Evolutionary conservation across 2,329 filamentous ascomycete genomes (phyloP).

Genomic region (Rhynchosporium agropyri): DNA sequence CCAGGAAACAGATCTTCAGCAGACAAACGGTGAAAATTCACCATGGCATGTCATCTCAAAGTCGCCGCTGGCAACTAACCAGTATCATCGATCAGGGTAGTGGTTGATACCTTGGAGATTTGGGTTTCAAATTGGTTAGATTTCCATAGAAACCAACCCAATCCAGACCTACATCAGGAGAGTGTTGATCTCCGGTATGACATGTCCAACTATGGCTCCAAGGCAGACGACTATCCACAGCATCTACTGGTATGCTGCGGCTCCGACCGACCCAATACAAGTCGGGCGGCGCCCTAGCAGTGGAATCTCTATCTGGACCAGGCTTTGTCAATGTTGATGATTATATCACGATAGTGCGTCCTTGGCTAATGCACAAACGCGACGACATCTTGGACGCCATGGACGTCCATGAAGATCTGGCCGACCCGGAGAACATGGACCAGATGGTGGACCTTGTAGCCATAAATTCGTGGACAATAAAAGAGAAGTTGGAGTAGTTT

Average conservation of each 20-base stretch:
- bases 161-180: conserved; percentile 20
- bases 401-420: too few relatives aligned
- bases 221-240: conserved; percentile 35
- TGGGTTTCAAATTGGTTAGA: conserved; percentile 37
- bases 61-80: conserved; percentile 38
- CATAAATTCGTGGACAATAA: too few relatives aligned
- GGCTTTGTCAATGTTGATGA: conserved; percentile 39
- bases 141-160: conserved; percentile 31
- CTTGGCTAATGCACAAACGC: conserved; percentile 36
- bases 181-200: conserved; percentile 32
- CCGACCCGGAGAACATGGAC: too few relatives aligned
- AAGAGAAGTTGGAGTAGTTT: too few relatives aligned
- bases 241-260: conserved; percentile 36
- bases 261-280: conserved; percentile 31
- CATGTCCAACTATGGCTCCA: conserved; percentile 16
- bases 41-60: conserved; percentile 39
- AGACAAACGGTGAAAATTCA: conserved; percentile 21
- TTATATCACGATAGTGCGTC: conserved; percentile 36
- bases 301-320: conserved; percentile 33
- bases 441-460: too few relatives aligned
- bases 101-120: conserved; percentile 32
- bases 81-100: conserved; percentile 37
- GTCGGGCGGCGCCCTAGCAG: conserved; percentile 31
- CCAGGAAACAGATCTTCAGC: conserved; percentile 36
- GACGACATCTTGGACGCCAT: conserved; percentile 27